These are phyloP conservation scores for Epichloe coenophiala DNA, from an alignment of 2,329 filamentous ascomycete genomes.

Conservation along the genomic window DNA sequence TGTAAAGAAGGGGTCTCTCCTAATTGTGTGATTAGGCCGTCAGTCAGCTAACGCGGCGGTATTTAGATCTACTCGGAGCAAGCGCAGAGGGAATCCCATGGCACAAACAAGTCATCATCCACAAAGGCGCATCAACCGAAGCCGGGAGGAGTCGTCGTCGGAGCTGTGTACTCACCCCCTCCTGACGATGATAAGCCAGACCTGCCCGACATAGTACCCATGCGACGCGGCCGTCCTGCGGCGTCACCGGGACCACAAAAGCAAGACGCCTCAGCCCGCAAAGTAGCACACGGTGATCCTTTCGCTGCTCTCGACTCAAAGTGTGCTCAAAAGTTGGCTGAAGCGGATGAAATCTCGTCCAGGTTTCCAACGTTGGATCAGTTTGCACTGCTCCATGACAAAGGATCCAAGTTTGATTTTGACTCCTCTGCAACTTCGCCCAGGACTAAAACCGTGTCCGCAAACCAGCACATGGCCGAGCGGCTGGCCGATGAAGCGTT, in stretches of 20 bases:
- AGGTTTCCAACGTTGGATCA: constrained; percentile 87
- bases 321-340: constrained; percentile 24
- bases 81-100: constrained; percentile 48
- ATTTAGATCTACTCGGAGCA: constrained; percentile 57
- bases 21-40: background rate
- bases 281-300: constrained; percentile 62
- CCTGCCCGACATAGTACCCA: constrained; percentile 83
- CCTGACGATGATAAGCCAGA: constrained; percentile 50
- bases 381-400: constrained; percentile 79
- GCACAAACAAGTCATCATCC: constrained; percentile 14
- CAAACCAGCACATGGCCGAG: constrained; percentile 57
- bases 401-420: constrained; percentile 75
- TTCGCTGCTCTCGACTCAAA: constrained; percentile 69
- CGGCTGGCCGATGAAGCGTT: constrained; percentile 80
- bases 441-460: constrained; percentile 30
- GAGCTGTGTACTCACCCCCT: constrained; percentile 69
- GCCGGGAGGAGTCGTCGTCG: constrained; percentile 47
- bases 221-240: constrained; percentile 67
- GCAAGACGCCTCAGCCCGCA: constrained; percentile 47
- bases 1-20: constrained; percentile 40
- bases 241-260: constrained; percentile 25
- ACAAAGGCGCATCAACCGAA: constrained; percentile 39
- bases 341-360: constrained; percentile 66
- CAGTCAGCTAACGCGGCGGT: constrained; percentile 3
- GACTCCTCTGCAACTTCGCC: constrained; percentile 38